A percentile compares a stretch with the other conserved stretches of the same genome.
Conservation (phyloP, 169 alveolate genomes). For the Cytauxzoon felis region DNA sequence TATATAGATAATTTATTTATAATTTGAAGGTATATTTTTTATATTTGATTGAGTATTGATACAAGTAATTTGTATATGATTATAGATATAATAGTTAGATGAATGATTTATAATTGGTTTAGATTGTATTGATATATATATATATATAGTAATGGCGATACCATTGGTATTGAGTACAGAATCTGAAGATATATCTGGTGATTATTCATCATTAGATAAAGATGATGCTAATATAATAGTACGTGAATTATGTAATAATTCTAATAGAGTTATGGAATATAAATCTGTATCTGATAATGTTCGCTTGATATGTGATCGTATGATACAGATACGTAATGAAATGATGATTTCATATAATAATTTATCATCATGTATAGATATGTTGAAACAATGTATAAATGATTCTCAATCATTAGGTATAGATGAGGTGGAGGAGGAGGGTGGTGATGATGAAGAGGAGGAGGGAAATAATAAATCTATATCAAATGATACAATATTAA, state of each 20-base stretch:
- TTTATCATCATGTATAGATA: not conserved
- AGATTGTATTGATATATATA: not conserved
- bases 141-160: not conserved
- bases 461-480: not conserved
- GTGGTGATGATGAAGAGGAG: not conserved
- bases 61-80: not conserved
- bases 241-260: not conserved
- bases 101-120: not conserved
- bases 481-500: not conserved
- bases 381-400: not conserved
- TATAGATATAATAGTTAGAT: not conserved
- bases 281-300: not conserved
- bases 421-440: not conserved
- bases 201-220: slow-evolving; percentile 3
- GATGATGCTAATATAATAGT: slow-evolving; percentile 3
- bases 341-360: slow-evolving; percentile 4
- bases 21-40: not conserved
- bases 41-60: slow-evolving; percentile 1
- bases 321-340: slow-evolving; percentile 1
- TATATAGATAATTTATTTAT: not conserved
- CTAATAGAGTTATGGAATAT: not conserved
- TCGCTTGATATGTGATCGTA: not conserved
- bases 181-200: not conserved
- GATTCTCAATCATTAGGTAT: not conserved
- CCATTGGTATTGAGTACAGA: not conserved